Base-by-base conservation (phyloP, 495 filamentous ascomycete genomes). In the Hypoxylon intermedium region DNA sequence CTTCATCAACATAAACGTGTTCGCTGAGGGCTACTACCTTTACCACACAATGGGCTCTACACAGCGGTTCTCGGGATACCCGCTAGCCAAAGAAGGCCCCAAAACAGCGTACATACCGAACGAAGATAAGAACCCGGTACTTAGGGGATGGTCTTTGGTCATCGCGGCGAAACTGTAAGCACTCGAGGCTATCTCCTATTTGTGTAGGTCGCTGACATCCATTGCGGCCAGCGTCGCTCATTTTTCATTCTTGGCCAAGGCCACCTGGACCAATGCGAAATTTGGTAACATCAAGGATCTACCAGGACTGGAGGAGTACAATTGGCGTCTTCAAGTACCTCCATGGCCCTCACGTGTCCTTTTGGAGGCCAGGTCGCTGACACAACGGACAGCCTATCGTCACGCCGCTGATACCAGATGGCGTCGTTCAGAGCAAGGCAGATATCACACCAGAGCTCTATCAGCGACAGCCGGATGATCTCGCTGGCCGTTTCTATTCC, bases 261-360 rank as follows among this genome's bases (percentile, higher is more conserved):
- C 62, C 3, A 53, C 77, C 16, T 97, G 89, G 89, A 73, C 64
- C 40, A 93, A 92, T 74, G 90, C 90, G 21, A 87, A 87, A 16
- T 91, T 97, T 59, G 78, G 74, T 34, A 65, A 74, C 20, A 79
- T 92, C 23, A 84, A 83, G 45, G 67, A 83, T 26, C 76, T 88
- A 6, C 71, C 75, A 3, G 78, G 82, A 18, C 79, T 97, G 11
- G 74, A 85, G 5, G 58, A 78, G 16, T 86, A 87, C 63, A 67
- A 79, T 11, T 65, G 62, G 62, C 52, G 36, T 28, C 58, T 67
- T 38, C 57, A 63, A 37, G 62, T 65, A 56, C 37, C n/a, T n/a
- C n/a, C n/a, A 56, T 45, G 6, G 28, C 13, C 9, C 21, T 42
- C 36, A 40, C 1, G 0, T 49, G 24, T 26, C 19, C 15, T 12